Conservation (phyloP, 108 stramenopile genomes). For the Pseudonitzschia delicatissima region DNA sequence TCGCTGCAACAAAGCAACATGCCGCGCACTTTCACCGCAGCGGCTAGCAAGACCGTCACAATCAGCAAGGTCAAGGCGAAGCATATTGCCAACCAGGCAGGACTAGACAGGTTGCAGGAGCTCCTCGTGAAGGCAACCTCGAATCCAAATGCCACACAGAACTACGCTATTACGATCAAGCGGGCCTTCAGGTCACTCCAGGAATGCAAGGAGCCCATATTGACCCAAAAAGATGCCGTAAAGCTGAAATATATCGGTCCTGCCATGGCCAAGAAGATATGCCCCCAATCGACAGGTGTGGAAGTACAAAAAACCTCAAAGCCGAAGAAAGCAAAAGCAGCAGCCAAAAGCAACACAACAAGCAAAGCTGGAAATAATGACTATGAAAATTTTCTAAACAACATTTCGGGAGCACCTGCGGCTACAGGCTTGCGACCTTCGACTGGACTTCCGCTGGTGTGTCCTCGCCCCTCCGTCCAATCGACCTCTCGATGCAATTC, state of each 20-base stretch:
- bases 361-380: background rate
- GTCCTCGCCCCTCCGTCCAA: background rate
- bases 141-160: background rate
- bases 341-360: background rate
- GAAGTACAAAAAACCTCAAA: too few relatives aligned
- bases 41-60: slow-evolving; percentile 1
- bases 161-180: slow-evolving; percentile 26
- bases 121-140: background rate
- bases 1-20: too few relatives aligned
- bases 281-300: slow-evolving; percentile 17
- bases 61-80: slow-evolving; percentile 32
- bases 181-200: slow-evolving; percentile 35
- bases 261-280: slow-evolving; percentile 33
- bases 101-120: slow-evolving; percentile 31
- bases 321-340: background rate
- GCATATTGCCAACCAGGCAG: slow-evolving; percentile 39
- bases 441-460: background rate
- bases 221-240: slow-evolving; percentile 36
- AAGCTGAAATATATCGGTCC: slow-evolving; percentile 43
- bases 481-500: too few relatives aligned
- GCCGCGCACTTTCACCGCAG: too few relatives aligned
- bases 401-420: background rate
- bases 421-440: background rate
- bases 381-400: background rate
- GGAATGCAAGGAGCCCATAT: slow-evolving; percentile 26